Base-by-base conservation (phyloP, 2,329 filamentous ascomycete species). In the Diaporthe destruens region DNA sequence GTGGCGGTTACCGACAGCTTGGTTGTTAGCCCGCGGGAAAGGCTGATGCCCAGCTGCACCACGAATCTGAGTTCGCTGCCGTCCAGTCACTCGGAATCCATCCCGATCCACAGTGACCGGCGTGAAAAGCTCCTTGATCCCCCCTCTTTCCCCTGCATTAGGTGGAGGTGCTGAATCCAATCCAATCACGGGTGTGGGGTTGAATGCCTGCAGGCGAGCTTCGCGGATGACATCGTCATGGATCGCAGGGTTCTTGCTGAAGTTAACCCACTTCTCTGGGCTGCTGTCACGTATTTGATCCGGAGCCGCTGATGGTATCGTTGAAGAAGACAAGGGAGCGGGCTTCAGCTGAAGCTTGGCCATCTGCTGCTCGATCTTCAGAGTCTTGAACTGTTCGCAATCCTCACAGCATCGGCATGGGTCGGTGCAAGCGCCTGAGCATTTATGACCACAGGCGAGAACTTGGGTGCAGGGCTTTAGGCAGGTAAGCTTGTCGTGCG, bases 391-490 rank as follows among this genome's bases (percentile, higher is more conserved):
- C 16, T 63, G 14, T 14, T 16, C 39, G 32, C 72, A 74, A 6
- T 71, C 42, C 34, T 71, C 39, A 9, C 53, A 32, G 54, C 73
- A 74, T 2, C 23, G 56, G 44, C 73, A 74, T 16, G 54, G 53
- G 29, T 75, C 72, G 65, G 76, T 74, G 68, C 78, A 80, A 8
- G 51, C 61, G 5, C 61, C 74, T 14, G 76, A 69, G 44, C 78
- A 79, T 7, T 74, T 75, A 55, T 79, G 77, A 0, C 77, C 76
- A 54, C 78, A 79, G 0, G 23, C 29, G 7, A 80, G 74, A 5
- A 20, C 51, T 18, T 75, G 72, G 8, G 25, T 47, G 54, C 78
- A 80, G 0, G 76, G 72, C 3, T 75, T 57, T 32, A 74, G 59
- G 70, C 77, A 79, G 0, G 74, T 56, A 5, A 79, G 75, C 14